Evolutionary conservation across 176 grass and related monocot genomes (phyloP).

Genomic region (Triticum dicoccoides): DNA sequence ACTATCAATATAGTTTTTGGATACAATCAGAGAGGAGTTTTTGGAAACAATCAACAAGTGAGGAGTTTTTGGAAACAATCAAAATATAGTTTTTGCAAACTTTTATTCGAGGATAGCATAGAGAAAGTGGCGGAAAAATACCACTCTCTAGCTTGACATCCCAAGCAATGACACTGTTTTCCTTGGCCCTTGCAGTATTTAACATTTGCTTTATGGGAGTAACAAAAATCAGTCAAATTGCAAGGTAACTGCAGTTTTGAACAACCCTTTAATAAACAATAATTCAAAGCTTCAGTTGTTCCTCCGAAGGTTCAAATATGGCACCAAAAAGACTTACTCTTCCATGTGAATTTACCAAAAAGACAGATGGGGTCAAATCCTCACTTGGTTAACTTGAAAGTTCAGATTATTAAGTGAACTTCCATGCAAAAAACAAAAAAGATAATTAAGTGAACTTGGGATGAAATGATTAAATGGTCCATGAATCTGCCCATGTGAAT

Average conservation of each 20-base stretch:
- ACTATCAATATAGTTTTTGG: too few species aligned
- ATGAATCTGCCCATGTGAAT: too few species aligned
- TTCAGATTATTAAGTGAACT: too few species aligned
- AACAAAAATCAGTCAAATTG: neutral
- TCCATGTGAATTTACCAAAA: constrained; percentile 20
- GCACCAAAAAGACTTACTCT: constrained; percentile 48
- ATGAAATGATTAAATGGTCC: too few species aligned
- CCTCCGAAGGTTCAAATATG: neutral
- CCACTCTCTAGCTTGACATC: neutral
- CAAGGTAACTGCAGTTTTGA: neutral
- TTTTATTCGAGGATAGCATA: neutral
- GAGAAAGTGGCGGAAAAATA: neutral
- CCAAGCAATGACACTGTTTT: neutral
- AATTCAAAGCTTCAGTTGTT: neutral
- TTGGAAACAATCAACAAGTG: too few species aligned
- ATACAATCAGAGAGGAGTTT: too few species aligned
- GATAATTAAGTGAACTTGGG: too few species aligned
- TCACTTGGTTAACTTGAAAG: too few species aligned
- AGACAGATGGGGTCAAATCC: too few species aligned
- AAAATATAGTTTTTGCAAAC: too few species aligned
- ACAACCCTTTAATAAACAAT: neutral
- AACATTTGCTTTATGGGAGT: neutral
- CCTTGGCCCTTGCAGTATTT: neutral
- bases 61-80: too few species aligned
- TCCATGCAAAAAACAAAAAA: too few species aligned